Evolutionary conservation across 225 moss, liverwort and hornwort genomes (phyloP).

Genomic region (Climacium dendroides): DNA sequence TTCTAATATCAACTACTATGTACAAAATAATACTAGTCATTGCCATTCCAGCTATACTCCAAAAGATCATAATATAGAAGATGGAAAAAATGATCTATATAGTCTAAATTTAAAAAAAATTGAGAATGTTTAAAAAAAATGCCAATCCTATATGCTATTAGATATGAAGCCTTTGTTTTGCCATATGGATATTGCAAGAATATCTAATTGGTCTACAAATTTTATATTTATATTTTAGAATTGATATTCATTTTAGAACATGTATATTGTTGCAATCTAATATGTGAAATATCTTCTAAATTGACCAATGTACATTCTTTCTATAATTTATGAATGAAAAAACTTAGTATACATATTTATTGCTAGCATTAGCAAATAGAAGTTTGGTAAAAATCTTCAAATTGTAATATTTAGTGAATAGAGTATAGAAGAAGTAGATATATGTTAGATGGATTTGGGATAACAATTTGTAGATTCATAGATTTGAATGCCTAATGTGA

Average conservation of each 20-base stretch:
- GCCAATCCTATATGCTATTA: not conserved
- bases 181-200: fast-evolving
- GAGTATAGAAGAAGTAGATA: not conserved
- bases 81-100: not conserved
- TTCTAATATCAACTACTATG: fast-evolving
- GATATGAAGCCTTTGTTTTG: not conserved
- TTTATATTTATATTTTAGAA: not conserved
- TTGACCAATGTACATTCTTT: fast-evolving
- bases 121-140: not conserved
- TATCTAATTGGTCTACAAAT: not conserved
- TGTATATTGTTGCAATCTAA: not conserved
- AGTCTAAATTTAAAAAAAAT: not conserved
- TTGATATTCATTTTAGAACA: not conserved
- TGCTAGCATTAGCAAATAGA: fast-evolving
- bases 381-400: not conserved
- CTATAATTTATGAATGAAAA: not conserved
- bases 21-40: not conserved
- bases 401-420: not conserved
- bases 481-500: not conserved
- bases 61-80: not conserved
- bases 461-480: not conserved
- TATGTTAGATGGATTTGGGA: not conserved
- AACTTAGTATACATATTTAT: not conserved
- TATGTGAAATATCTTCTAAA: not conserved
- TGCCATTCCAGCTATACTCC: not conserved